These are phyloP conservation scores for Colletotrichum tropicicola DNA, from an alignment of 2,329 filamentous ascomycete genomes.

Conservation along the genomic window DNA sequence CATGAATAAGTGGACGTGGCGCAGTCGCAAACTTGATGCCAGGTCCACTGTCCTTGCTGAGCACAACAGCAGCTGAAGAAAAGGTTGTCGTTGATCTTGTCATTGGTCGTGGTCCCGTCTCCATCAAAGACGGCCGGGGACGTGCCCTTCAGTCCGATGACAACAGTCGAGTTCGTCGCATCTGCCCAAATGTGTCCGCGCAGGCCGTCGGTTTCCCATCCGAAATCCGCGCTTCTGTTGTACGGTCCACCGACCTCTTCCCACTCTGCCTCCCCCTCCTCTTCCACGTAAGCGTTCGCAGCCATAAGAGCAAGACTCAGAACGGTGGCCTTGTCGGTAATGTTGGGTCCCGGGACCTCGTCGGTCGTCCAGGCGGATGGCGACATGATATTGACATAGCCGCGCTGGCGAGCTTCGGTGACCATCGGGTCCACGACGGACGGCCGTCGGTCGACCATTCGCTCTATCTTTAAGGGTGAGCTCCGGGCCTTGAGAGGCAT, in stretches of 20 bases:
- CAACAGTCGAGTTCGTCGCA: conserved; percentile 82
- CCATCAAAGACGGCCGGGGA: conserved; percentile 92
- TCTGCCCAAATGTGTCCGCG: conserved; percentile 94
- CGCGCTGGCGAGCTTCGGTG: conserved; percentile 73
- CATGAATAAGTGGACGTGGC: conserved; percentile 87
- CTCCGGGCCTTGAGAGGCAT: conserved; percentile 70
- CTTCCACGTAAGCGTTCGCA: conserved; percentile 85
- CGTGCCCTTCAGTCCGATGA: conserved; percentile 94
- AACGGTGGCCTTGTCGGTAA: conserved; percentile 86
- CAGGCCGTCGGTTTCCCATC: conserved; percentile 89
- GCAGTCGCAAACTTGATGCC: conserved; percentile 94
- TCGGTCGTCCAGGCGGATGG: conserved; percentile 86
- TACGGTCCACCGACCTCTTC: conserved; percentile 80
- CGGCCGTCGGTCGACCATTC: conserved; percentile 80
- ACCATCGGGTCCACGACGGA: conserved; percentile 83
- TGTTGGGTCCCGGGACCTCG: conserved; percentile 78
- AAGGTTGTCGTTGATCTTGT: conserved; percentile 97
- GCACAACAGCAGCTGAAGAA: conserved; percentile 98
- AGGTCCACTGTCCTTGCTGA: conserved; percentile 89
- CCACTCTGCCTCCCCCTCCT: conserved; percentile 80
- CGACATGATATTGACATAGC: conserved; percentile 73
- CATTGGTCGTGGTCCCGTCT: conserved; percentile 95
- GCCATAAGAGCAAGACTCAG: conserved; percentile 88
- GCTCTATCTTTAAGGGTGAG: conserved; percentile 75
- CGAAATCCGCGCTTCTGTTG: conserved; percentile 89